Base-by-base conservation (phyloP, 1,139 yeast genomes). In the Hansenula anomala region DNA sequence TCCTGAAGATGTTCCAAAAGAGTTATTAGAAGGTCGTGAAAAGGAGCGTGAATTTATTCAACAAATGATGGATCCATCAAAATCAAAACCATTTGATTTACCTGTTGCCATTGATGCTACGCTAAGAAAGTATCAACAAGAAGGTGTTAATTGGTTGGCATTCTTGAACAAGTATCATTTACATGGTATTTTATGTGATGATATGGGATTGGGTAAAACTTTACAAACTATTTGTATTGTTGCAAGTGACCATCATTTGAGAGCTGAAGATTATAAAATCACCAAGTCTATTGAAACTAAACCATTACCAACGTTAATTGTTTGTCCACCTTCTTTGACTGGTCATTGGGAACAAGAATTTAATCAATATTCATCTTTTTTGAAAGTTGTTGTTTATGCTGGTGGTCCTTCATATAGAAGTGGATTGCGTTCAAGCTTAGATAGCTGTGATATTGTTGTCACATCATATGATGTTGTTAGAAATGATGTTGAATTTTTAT, bases 341-440 rank as follows among this genome's bases (percentile, higher is more conserved):
- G 98, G 98, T 22, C 98, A 94, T 63, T 94, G 99, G 99, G 95
- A 89, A 59, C 96, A 88, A 60, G 99, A 94, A 63, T 69, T 94
- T 47, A 76, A 78, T 45, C 92, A 86, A 48, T 94, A 89, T 60
- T 88, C 97, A 0, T 96, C 98, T 34, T 85, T 87, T 50, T 69
- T 94, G 64, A 79, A 75, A 36, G 86, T 87, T 7, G 61, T 87
- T 34, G 92, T 89, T 2, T 92, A 92, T 61, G 96, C 95, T 16
- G 98, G 98, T 11, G 82, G 89, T 8, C 98, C 98, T 5, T 67
- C 82, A n/a, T 66, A 74, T 2, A 74, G 99, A 56, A 60, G 69
- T 15, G 66, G 74, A 8, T 63, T 87, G 30, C 68, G 90, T 36
- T 54, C 66, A 2, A 61, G 71, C 42, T 65, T 90, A 27, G 64